These are phyloP conservation scores for Metschnikowia koreensis DNA, from an alignment of 805 yeast genomes.

Conservation along the genomic window DNA sequence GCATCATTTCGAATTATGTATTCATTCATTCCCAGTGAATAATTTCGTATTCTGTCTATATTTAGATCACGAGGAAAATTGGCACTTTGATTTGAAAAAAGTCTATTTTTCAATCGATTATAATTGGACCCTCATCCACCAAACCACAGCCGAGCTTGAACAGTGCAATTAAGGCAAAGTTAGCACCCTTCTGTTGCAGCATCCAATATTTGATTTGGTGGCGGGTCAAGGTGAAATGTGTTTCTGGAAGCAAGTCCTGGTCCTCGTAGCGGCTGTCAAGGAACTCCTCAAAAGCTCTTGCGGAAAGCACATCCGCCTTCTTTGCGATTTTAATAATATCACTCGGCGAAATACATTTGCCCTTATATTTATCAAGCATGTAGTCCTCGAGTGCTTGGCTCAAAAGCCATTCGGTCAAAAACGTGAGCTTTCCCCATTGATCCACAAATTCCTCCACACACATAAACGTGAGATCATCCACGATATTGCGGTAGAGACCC, in stretches of 20 bases:
- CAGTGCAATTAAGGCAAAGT: slow-evolving; percentile 2
- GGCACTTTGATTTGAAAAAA: no score
- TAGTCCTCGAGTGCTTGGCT: slow-evolving; percentile 9
- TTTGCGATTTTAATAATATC: neutral
- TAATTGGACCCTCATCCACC: neutral
- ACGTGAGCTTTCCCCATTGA: slow-evolving; percentile 26
- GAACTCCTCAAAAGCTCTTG: slow-evolving; percentile 2
- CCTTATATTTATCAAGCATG: neutral
- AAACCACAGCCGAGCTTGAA: neutral
- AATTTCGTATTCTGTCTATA: no score
- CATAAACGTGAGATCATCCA: slow-evolving; percentile 8
- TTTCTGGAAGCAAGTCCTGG: slow-evolving; percentile 15
- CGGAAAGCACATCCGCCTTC: slow-evolving; percentile 4
- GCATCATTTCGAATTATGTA: no score
- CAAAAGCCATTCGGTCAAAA: slow-evolving; percentile 25
- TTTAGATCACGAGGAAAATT: no score
- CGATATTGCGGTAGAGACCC: slow-evolving; percentile 6
- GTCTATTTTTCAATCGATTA: no score
- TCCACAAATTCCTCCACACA: slow-evolving; percentile 20
- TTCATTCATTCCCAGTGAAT: no score
- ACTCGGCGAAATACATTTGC: neutral
- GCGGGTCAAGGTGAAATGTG: slow-evolving; percentile 6
- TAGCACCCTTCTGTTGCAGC: neutral
- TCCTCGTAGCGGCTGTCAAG: slow-evolving; percentile 9
- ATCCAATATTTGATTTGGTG: slow-evolving; percentile 1